Base-by-base conservation (phyloP, 169 alveolate species). In the Sarcocystis neurona region DNA sequence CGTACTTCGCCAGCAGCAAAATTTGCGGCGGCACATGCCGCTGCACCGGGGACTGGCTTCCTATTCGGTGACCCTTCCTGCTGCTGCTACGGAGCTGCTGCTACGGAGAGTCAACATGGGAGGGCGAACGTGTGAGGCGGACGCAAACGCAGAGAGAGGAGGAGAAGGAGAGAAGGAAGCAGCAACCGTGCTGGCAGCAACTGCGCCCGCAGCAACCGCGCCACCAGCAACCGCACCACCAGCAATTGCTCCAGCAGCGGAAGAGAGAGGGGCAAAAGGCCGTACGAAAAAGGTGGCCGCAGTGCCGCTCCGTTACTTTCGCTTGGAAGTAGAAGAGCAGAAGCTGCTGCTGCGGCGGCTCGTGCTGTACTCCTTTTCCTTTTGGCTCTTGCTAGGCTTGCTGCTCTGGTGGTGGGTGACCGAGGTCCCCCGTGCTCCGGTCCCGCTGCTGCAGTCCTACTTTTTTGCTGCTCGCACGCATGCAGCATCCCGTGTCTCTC, bases 281-380 rank as follows among this genome's bases (percentile, higher is more conserved):
- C 66, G 23, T 53, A 53, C 66, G 66, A 53, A 53, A 53, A 15
- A 12, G 66, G 66, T 53, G 23, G 30, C n/a, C n/a, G n/a, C n/a
- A n/a, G n/a, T n/a, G n/a, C n/a, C n/a, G n/a, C n/a, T n/a, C n/a
- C n/a, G n/a, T n/a, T n/a, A n/a, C n/a, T n/a, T n/a, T n/a, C n/a
- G n/a, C n/a, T n/a, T n/a, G n/a, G n/a, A n/a, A 5, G n/a, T 72
- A 18, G 82, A 72, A 32, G 41, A 39, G 82, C 34, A 48, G 53
- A 72, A 72, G 82, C 1, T 72, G 34, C 82, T 47, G 20, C 82
- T 72, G 27, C 82, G 82, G 10, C 53, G 34, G n/a, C 4, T 39
- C 18, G 82, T 72, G 47, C 82, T 72, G 20, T 72, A 23, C 39
- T 47, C 53, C 34, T 72, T 72, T 72, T 23, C 27, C 43, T 39